Evolutionary conservation across 2,329 filamentous ascomycete genomes (phyloP), one percentile per base, ranked within the genome.

Genomic region (Beauveria scarabaeidicola): DNA sequence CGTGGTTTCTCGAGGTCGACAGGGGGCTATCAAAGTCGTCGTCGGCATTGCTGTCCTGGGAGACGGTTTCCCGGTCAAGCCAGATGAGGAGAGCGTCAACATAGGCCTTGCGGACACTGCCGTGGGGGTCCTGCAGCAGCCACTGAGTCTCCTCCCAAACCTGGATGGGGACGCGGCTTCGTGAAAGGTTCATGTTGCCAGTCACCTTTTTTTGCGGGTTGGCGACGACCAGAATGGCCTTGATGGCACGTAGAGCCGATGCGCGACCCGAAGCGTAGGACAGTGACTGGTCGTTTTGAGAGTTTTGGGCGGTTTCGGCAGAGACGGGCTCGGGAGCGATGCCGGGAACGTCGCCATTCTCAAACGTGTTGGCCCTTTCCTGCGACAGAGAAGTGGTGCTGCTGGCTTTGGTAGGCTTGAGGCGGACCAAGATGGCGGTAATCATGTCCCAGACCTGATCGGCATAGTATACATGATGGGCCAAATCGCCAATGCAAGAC

Each of bases 121-220:
- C 84, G 66, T 92, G 87, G 1, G 84, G 80, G 67, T 97, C 93
- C 41, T 89, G 86, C 21, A 97, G 76, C 48, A 97, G 82, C 90
- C 91, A 96, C 63, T 97, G 91, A 0, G 92, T 96, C n/a, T 90
- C 91, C 72, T 97, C 92, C 94, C 94, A 99, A 0, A 92, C 88
- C 58, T 89, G 83, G 9, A 96, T 80, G 0, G 89, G 86, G 1
- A 95, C 89, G 44, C 80, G 84, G 69, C 88, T 90, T 63, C 91
- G 83, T 6, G 85, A 84, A 55, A 94, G 81, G 32, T 83, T 83
- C 55, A 78, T 80, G 69, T 80, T 85, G 64, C 81, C 81, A 64
- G 76, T 79, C 61, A 80, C 75, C 64, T 80, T 84, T 23, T 79
- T 81, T 64, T 81, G 81, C 46, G 81, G 81, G 67, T 95, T 96